Evolutionary conservation across 495 filamentous ascomycete genomes (phyloP), one percentile per base, ranked within the genome.

Genomic region (Penicillium angulare): DNA sequence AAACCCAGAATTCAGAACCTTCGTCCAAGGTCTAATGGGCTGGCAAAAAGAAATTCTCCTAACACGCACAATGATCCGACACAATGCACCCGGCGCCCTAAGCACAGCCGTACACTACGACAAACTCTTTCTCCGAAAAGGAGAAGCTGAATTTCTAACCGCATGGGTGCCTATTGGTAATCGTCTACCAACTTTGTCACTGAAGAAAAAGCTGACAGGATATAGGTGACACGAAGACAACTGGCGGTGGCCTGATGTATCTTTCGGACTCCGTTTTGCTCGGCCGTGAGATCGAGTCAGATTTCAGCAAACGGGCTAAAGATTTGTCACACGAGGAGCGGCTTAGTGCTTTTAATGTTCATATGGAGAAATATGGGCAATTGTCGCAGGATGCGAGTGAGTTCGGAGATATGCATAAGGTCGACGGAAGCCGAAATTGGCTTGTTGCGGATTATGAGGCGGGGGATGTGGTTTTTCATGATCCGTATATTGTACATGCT

Each of bases 111-210:
- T 41, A 6, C 47, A 49, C 13, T 49, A 49, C 38, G 47, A 49
- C 24, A 29, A 49, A 27, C 15, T 49, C 7, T 38, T 31, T 23
- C 47, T 49, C 8, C 15, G 35, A 8, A 21, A 40, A 33, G 47
- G 47, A 2, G 35, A 29, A n/a, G 47, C 47, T 17, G 36, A 40
- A 16, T 50, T 27, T 15, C 36, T 50, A 2, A 42, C 27, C 24
- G 47, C 36, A 7, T 50, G 47, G 47, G 27, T 50, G 7, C 34
- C 34, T 23, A 33, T 34, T 35, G 47, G 47, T 42, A 26, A 43
- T 49, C 7, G 27, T 29, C 15, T n/a, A 39, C 5, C 12, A 16
- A n/a, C 24, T 29, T 42, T 17, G 27, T 31, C 13, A 9, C 27
- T 31, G 13, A 31, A 2, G 8, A 31, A 9, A 6, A 6, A 31